These are phyloP conservation scores for Stenogyne calaminthoides DNA, from an alignment of 305 asterid species.

Conservation along the genomic window DNA sequence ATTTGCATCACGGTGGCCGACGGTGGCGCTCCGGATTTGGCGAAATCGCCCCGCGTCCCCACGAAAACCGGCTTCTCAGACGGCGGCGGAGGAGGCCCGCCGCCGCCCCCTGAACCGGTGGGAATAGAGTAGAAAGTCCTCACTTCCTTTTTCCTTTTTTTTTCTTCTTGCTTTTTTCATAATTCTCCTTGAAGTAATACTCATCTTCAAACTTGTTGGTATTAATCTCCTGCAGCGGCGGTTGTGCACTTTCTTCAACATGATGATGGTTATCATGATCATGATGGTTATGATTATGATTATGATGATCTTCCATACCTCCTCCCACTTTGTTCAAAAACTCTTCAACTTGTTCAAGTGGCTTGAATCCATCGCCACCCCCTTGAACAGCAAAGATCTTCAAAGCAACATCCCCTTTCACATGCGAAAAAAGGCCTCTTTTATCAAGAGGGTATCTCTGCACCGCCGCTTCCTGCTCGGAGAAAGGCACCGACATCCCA, in stretches of 20 bases:
- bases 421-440: slow-evolving; percentile 76
- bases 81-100: slow-evolving; percentile 46
- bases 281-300: too few relatives aligned
- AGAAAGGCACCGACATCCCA: slow-evolving; percentile 62
- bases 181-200: slow-evolving; percentile 36
- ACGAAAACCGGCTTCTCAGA: slow-evolving; percentile 44
- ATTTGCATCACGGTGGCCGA: slow-evolving; percentile 60
- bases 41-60: slow-evolving; percentile 53
- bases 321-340: slow-evolving; percentile 17
- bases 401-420: slow-evolving; percentile 80
- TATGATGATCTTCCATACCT: slow-evolving; percentile 24
- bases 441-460: slow-evolving; percentile 91
- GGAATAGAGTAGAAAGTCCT: slow-evolving; percentile 82
- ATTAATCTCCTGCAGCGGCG: slow-evolving; percentile 38
- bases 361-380: slow-evolving; percentile 14
- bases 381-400: slow-evolving; percentile 52
- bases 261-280: slow-evolving; percentile 11
- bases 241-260: slow-evolving; percentile 18
- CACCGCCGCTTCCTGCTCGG: slow-evolving; percentile 64
- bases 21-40: slow-evolving; percentile 33
- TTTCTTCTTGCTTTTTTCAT: slow-evolving; percentile 50
- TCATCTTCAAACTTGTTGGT: slow-evolving; percentile 32
- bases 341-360: slow-evolving; percentile 31
- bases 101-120: slow-evolving; percentile 29
- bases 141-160: slow-evolving; percentile 72